Conservation (phyloP, 306 rosid species). For the Abrus precatorius region DNA sequence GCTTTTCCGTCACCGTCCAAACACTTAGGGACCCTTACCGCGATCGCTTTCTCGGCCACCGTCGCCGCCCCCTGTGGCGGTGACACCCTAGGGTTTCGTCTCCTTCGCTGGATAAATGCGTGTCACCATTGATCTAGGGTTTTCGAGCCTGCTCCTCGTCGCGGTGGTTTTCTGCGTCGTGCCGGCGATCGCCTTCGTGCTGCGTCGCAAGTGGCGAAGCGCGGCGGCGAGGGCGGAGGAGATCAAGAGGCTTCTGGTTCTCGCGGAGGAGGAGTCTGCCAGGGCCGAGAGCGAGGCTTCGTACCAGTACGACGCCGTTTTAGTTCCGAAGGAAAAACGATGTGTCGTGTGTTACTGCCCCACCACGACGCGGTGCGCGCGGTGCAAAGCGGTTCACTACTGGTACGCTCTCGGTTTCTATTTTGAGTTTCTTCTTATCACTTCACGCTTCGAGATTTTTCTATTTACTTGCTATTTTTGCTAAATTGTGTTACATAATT, state of each 20-base stretch:
- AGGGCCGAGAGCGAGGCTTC: constrained; percentile 81
- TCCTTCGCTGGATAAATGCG: constrained; percentile 74
- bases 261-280: constrained; percentile 77
- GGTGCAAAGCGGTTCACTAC: constrained; percentile 83
- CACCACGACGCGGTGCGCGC: constrained; percentile 78
- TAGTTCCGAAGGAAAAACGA: constrained; percentile 44
- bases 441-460: neutral
- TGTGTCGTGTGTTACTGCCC: constrained; percentile 80
- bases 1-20: constrained; percentile 6
- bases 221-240: constrained; percentile 75
- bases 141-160: constrained; percentile 60
- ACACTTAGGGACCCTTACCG: constrained; percentile 28
- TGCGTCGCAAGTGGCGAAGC: constrained; percentile 63
- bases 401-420: constrained; percentile 57
- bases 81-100: constrained; percentile 38
- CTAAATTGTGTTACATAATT: neutral
- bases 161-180: constrained; percentile 47
- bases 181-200: constrained; percentile 58
- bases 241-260: constrained; percentile 68
- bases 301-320: constrained; percentile 34
- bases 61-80: constrained; percentile 56
- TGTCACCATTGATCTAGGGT: constrained; percentile 79
- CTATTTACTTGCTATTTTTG: neutral
- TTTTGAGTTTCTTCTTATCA: neutral
- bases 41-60: constrained; percentile 44